phyloP scores from a whole-genome alignment of 306 rosid genomes.

The Quercus wislizeni region DNA sequence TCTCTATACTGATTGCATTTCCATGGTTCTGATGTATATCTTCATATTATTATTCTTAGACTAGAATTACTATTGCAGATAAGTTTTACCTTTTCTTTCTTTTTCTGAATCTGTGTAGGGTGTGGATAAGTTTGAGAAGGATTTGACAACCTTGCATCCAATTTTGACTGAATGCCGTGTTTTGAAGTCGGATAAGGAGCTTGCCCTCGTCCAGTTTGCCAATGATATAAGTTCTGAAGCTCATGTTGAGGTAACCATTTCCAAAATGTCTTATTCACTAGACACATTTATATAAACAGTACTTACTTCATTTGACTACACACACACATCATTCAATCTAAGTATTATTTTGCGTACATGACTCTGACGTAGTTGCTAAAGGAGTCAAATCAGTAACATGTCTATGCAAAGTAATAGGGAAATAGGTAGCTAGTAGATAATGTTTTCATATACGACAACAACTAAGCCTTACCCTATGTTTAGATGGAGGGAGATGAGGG shows the following conservation, averaged over 20 bases:
- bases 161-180: constrained; percentile 89
- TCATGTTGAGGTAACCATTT: constrained; percentile 69
- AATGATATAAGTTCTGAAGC: constrained; percentile 95
- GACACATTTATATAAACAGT: neutral
- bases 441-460: neutral
- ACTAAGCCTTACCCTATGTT: too few species aligned
- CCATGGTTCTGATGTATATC: neutral
- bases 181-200: constrained; percentile 77
- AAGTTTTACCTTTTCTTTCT: neutral
- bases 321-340: neutral
- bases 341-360: neutral
- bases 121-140: constrained; percentile 60
- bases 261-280: neutral
- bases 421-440: neutral
- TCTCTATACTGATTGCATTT: constrained; percentile 1
- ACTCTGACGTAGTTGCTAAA: neutral
- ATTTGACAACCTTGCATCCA: constrained; percentile 75
- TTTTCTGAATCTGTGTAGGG: constrained; percentile 44
- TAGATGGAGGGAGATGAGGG: too few species aligned
- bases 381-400: neutral
- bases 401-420: neutral
- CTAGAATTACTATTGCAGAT: constrained; percentile 1
- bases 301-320: neutral
- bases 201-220: constrained; percentile 78
- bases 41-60: constrained; percentile 2